Base-by-base conservation (phyloP, 2,329 filamentous ascomycete genomes). In the Fusarium solani-melongenae region DNA sequence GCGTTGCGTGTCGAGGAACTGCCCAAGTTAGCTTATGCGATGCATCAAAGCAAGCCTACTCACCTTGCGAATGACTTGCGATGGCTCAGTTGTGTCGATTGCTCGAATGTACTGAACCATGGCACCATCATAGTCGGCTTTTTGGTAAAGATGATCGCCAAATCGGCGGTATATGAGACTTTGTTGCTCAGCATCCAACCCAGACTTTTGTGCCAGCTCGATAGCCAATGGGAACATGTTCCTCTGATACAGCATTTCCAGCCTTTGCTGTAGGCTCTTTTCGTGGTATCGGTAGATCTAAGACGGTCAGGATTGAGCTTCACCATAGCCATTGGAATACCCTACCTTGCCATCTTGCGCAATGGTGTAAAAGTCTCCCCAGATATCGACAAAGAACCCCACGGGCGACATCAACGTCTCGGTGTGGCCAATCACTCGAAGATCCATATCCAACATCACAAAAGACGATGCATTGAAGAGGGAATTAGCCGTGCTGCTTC, bases 81-180 rank as follows among this genome's bases (percentile, higher is more conserved):
- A 98, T 8, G 96, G 96, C 78, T 98, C 96, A 0, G 96, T 98
- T 67, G 94, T 96, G 79, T 98, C 95, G 68, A 99, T 98, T 0
- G 97, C 96, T 76, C 94, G 93, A 71, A 99, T 91, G 80, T 99
- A 99, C 81, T 98, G 96, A 77, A 97, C 93, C 97, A 99, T 99
- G n/a, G 97, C 95, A 8, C 94, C 96, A 79, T 99, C 96, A 79
- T 96, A 99, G 79, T 98, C 95, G 6, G 93, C 94, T 79, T 97
- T 98, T 74, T 97, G 94, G 78, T 99, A 98, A 5, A 98, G 84
- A 78, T 96, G 94, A 80, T 99, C 96, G 14, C 96, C 96, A 81
- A 98, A 98, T 80, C 92, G 95, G 67, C 96, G 92, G 79, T 96
- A 97, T 67, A 99, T 99, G 66, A 93, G 87, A 77, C 97, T 98